Base-by-base conservation (phyloP, 139 green algal species). In the Yamagishiella unicocca region DNA sequence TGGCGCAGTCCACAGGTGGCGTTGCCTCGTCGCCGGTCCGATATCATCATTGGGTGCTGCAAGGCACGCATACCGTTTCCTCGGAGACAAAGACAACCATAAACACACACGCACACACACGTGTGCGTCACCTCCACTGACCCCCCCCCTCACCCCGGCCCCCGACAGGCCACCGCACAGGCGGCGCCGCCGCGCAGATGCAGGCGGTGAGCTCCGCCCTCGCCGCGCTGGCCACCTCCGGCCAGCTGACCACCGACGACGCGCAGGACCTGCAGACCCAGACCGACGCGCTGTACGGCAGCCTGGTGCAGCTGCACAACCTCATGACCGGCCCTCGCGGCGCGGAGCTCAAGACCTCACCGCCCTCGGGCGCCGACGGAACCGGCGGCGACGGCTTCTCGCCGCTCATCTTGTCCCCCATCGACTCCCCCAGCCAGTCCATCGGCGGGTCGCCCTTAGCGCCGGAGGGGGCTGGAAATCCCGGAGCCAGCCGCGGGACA, bases 311-410 rank as follows among this genome's bases (percentile, higher is more conserved):
- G 78, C 89, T 92, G 77, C 77, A 92, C 45, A 0, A 75, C 22
- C 89, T 92, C 37, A 92, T 92, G 89, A 85, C 35, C 25, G 79
- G 89, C 1, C 89, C 89, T 8, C 74, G 64, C 25, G 88, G 88
- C 50, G 35, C 38, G 17, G 82, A 86, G 73, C 82, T 91, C 8
- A 50, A 29, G 7, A 46, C 73, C 0, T n/a, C 50, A 14, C 46
- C 46, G 1, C 37, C 45, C 50, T 50, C 46, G 29, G 35, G 12
- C 33, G 3, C 38, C 27, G 1, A 2, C 27, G 27, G 24, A 21
- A 43, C 29, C 27, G 29, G 25, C 42, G 53, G 53, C 75, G 19
- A 33, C 17, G 4, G 37, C 64, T 75, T 72, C 37, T 37, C 70
- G 17, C 70, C 70, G 8, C 9, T 24, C 21, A 24, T 10, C 24